Evolutionary conservation across 2,329 filamentous ascomycete genomes (phyloP).

Genomic region (Pseudocercospora ulei): DNA sequence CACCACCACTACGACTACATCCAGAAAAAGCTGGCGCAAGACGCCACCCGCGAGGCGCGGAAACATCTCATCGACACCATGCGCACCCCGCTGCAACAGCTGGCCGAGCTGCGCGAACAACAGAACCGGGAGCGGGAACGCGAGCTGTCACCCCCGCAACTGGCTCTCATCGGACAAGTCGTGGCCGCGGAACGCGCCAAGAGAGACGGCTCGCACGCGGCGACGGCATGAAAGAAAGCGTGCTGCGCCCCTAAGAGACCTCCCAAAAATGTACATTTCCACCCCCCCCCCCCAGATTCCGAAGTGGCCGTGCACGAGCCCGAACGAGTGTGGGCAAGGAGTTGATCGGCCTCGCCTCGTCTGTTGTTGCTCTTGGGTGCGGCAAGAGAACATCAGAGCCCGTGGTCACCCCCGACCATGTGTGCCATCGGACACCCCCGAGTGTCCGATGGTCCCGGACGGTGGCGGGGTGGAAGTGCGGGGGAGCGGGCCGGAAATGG

Average conservation of each 20-base stretch:
- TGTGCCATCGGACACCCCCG: too few species aligned
- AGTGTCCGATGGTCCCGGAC: too few species aligned
- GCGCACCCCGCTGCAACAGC: constrained; percentile 43
- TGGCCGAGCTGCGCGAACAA: constrained; percentile 35
- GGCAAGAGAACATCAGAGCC: too few species aligned
- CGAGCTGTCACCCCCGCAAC: constrained; percentile 34
- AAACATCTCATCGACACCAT: constrained; percentile 36
- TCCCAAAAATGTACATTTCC: constrained; percentile 8
- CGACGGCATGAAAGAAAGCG: background rate
- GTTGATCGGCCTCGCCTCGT: too few species aligned
- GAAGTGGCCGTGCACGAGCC: too few species aligned
- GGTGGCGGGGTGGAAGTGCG: too few species aligned
- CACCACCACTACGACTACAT: constrained; percentile 69
- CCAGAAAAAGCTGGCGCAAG: constrained; percentile 53
- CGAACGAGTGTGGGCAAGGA: too few species aligned
- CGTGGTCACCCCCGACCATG: too few species aligned
- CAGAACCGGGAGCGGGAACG: constrained; percentile 34
- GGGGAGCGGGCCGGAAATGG: too few species aligned
- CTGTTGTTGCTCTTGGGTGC: too few species aligned
- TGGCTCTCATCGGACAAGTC: constrained; percentile 38
- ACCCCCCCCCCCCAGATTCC: too few species aligned
- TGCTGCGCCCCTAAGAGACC: background rate
- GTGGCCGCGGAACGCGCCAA: constrained; percentile 30
- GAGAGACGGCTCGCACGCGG: background rate
- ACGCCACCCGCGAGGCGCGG: constrained; percentile 41